Percentiles rank a stretch among this genome's conserved stretches.
phyloP scores from a whole-genome alignment of 2,329 filamentous ascomycete genomes.

The Ceratocystis ficicola region DNA sequence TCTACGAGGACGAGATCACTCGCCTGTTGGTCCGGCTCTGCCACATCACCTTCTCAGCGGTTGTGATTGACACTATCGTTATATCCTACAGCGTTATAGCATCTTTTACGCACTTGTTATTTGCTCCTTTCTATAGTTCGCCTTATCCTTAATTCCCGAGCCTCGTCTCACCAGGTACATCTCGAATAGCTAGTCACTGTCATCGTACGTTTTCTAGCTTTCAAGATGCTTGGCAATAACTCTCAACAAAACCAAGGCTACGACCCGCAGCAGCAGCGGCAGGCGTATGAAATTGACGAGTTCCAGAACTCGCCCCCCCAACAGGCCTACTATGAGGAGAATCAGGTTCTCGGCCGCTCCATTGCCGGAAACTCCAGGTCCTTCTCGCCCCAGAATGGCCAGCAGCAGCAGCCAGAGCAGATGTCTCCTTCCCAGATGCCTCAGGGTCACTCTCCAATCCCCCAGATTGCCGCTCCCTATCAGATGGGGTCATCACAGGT shows the following conservation, averaged over 20 bases:
- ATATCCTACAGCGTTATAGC: not conserved
- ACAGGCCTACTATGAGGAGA: constrained; percentile 27
- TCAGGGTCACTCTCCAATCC: constrained; percentile 25
- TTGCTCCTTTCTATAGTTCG: not conserved
- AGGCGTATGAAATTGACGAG: constrained; percentile 23
- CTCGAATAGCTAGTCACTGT: not conserved
- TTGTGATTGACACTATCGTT: not conserved
- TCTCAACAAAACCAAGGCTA: constrained; percentile 26
- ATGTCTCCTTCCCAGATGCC: constrained; percentile 23
- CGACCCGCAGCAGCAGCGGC: constrained; percentile 25
- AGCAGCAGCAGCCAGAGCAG: constrained; percentile 22
- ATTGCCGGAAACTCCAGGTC: constrained; percentile 26
- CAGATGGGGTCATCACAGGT: constrained; percentile 14
- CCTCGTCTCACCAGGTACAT: not conserved
- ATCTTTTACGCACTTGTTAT: not conserved
- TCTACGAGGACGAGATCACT: not conserved
- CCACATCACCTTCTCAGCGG: not conserved
- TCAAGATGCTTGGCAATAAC: constrained; percentile 31
- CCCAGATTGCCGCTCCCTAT: constrained; percentile 15
- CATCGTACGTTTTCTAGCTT: constrained; percentile 2
- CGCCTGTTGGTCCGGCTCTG: not conserved
- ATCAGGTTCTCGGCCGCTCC: constrained; percentile 25
- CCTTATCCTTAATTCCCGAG: not conserved
- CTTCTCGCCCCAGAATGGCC: constrained; percentile 12
- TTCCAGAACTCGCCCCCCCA: constrained; percentile 23